Conservation (phyloP, 805 yeast genomes). For the Candida berthetii region DNA sequence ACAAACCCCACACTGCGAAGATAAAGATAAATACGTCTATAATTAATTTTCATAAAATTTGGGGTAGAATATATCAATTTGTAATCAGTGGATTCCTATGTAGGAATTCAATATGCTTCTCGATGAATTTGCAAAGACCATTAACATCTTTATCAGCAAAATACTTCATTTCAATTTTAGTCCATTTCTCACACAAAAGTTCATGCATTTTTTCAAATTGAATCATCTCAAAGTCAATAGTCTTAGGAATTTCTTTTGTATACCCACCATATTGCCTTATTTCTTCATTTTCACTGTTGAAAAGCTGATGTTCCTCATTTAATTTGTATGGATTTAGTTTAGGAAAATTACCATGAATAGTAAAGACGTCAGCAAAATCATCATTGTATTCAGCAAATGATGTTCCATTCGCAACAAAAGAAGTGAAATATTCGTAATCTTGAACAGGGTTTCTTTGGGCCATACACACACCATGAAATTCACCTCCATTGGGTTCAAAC, state of each 20-base stretch:
- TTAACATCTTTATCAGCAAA: slow-evolving; percentile 34
- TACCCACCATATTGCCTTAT: slow-evolving; percentile 20
- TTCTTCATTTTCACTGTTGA: slow-evolving; percentile 10
- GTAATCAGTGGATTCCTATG: background rate
- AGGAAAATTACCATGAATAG: slow-evolving; percentile 30
- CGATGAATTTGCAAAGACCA: slow-evolving; percentile 43
- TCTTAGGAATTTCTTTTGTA: slow-evolving; percentile 23
- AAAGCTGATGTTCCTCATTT: slow-evolving; percentile 1
- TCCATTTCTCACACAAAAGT: slow-evolving; percentile 37
- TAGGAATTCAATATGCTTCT: slow-evolving; percentile 36
- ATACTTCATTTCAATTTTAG: slow-evolving; percentile 36
- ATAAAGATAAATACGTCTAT: too few relatives aligned
- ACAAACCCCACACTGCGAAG: too few relatives aligned
- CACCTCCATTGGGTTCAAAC: slow-evolving; percentile 22
- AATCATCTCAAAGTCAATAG: slow-evolving; percentile 21
- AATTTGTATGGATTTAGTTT: slow-evolving; percentile 28
- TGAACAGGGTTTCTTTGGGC: slow-evolving; percentile 67
- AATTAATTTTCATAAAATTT: too few relatives aligned
- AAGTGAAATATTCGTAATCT: slow-evolving; percentile 33
- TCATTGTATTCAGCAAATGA: background rate
- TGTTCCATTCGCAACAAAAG: too few relatives aligned
- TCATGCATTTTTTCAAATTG: slow-evolving; percentile 52
- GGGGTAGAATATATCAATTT: too few relatives aligned
- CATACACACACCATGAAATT: slow-evolving; percentile 69
- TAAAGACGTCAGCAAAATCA: slow-evolving; percentile 14